Evolutionary conservation across 345 rosid genomes (phyloP).

Genomic region (Stellera chamaejasme): DNA sequence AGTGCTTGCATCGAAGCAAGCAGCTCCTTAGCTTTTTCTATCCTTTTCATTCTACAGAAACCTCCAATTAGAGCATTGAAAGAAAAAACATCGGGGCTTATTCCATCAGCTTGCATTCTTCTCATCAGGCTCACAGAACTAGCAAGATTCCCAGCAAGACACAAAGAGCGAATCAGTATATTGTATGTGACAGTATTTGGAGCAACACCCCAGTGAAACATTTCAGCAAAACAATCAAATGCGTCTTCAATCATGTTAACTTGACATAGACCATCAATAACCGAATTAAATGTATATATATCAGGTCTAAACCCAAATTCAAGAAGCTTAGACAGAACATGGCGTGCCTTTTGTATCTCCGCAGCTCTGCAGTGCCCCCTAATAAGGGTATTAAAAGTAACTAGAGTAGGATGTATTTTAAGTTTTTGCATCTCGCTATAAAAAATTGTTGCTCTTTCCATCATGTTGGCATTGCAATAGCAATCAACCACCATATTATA

Average conservation of each 20-base stretch:
- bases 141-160: slow-evolving; percentile 41
- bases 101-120: slow-evolving; percentile 55
- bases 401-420: slow-evolving; percentile 58
- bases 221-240: slow-evolving; percentile 70
- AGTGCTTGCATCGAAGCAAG: slow-evolving; percentile 35
- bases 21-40: slow-evolving; percentile 53
- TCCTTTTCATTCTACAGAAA: slow-evolving; percentile 46
- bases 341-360: slow-evolving; percentile 32
- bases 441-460: slow-evolving; percentile 35
- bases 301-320: slow-evolving; percentile 62
- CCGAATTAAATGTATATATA: slow-evolving; percentile 61
- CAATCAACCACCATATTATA: slow-evolving; percentile 74
- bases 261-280: slow-evolving; percentile 76
- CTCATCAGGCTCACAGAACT: slow-evolving; percentile 44
- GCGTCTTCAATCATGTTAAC: slow-evolving; percentile 58
- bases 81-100: slow-evolving; percentile 49
- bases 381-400: slow-evolving; percentile 77
- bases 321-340: slow-evolving; percentile 41
- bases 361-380: slow-evolving; percentile 47
- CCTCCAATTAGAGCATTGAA: slow-evolving; percentile 61
- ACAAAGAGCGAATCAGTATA: slow-evolving; percentile 50
- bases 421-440: slow-evolving; percentile 43
- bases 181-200: slow-evolving; percentile 69
- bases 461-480: slow-evolving; percentile 57
- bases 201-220: slow-evolving; percentile 72